phyloP scores from a whole-genome alignment of 2,329 filamentous ascomycete genomes.

The Colletotrichum sp. region DNA sequence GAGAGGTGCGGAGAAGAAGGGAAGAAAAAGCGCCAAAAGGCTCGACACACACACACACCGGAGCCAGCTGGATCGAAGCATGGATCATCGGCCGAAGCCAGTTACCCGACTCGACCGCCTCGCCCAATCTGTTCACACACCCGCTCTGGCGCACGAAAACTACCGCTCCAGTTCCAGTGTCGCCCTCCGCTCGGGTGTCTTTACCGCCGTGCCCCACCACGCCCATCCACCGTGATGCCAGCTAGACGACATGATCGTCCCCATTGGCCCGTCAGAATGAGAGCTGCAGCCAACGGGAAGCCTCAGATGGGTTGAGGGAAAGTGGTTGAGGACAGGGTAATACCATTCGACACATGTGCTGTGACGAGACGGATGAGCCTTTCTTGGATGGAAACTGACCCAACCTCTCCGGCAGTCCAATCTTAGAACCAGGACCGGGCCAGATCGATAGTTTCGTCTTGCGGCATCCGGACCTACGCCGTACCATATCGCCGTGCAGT shows the following conservation, averaged over 20 bases:
- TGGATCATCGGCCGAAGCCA: neutral
- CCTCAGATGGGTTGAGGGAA: neutral
- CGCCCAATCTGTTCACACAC: conserved; percentile 1
- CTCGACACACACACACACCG: neutral
- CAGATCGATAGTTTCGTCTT: conserved; percentile 1
- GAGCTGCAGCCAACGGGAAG: conserved; percentile 12
- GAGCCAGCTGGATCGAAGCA: neutral
- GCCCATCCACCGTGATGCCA: conserved; percentile 4
- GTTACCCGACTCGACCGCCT: conserved; percentile 6
- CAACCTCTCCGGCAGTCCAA: conserved; percentile 7
- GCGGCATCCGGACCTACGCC: neutral
- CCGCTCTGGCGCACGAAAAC: neutral
- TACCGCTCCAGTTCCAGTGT: conserved; percentile 6
- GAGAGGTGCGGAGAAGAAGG: neutral
- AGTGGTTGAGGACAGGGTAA: conserved; percentile 4
- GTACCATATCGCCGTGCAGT: neutral
- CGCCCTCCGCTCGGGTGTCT: conserved; percentile 15
- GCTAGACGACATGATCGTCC: neutral
- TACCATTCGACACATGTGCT: conserved; percentile 15
- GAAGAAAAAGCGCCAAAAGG: neutral
- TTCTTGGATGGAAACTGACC: neutral
- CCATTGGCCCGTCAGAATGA: conserved; percentile 11
- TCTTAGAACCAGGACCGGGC: neutral
- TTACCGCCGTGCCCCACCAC: conserved; percentile 18
- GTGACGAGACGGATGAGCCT: conserved; percentile 14